Evolutionary conservation across 345 rosid genomes (phyloP).

Genomic region (Syzygium oleosum): DNA sequence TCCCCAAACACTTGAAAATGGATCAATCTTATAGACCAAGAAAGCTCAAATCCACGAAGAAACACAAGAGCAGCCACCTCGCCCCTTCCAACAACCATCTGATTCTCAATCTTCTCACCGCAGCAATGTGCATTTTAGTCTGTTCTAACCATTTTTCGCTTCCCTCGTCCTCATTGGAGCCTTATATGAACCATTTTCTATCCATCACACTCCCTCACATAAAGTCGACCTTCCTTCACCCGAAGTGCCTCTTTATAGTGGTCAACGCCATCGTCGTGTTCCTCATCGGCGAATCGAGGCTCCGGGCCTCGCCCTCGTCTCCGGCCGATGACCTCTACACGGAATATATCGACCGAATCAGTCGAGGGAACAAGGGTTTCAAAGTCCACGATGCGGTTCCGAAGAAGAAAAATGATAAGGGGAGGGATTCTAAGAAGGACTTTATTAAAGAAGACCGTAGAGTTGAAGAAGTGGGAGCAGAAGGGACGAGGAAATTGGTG

Average conservation of each 20-base stretch:
- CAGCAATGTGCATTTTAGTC: conserved; percentile 9
- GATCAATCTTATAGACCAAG: neutral
- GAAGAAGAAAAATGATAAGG: neutral
- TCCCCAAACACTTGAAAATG: neutral
- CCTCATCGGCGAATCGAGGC: conserved; percentile 41
- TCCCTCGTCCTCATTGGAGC: neutral
- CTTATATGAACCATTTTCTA: conserved; percentile 3
- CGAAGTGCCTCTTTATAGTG: conserved; percentile 37
- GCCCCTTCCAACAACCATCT: conserved; percentile 4
- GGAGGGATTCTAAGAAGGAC: neutral
- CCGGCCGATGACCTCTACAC: conserved; percentile 12
- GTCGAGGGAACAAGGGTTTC: neutral
- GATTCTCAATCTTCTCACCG: conserved; percentile 14
- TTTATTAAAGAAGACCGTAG: neutral
- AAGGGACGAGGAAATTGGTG: neutral
- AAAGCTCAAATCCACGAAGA: conserved; percentile 12
- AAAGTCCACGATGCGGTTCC: neutral
- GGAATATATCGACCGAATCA: conserved; percentile 30
- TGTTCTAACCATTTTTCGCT: conserved; percentile 7
- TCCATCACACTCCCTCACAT: conserved; percentile 8
- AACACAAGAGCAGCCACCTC: conserved; percentile 5
- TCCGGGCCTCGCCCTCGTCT: conserved; percentile 2
- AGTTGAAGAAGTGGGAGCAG: neutral
- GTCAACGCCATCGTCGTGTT: conserved; percentile 36
- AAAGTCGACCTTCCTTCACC: conserved; percentile 17